Conservation (phyloP, 129 eudicot genomes). For the Pseudognaphalium luteoalbum region DNA sequence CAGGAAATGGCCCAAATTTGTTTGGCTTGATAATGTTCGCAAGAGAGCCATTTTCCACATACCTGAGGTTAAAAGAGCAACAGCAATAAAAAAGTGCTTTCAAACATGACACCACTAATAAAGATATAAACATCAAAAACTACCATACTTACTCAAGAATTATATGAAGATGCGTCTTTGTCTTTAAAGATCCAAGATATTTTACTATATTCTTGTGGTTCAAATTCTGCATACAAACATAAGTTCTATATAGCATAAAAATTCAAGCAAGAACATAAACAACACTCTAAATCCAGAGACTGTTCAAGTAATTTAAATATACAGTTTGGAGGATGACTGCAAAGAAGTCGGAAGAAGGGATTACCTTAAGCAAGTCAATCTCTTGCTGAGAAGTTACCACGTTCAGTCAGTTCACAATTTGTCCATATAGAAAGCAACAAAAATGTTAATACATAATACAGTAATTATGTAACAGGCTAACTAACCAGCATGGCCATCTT, state of each 20-base stretch:
- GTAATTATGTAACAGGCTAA: neutral
- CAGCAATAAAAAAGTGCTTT: slow-evolving; percentile 15
- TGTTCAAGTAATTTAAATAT: neutral
- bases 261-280: neutral
- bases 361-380: slow-evolving; percentile 95
- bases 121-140: neutral
- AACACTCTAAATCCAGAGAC: neutral
- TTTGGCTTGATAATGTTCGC: slow-evolving; percentile 94
- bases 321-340: neutral
- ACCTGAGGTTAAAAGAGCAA: slow-evolving; percentile 43
- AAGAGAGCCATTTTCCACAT: slow-evolving; percentile 98
- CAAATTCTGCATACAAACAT: slow-evolving; percentile 57
- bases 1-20: slow-evolving; percentile 98
- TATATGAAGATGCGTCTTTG: slow-evolving; percentile 89
- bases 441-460: slow-evolving; percentile 16
- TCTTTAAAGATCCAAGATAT: slow-evolving; percentile 94
- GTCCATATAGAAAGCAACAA: slow-evolving; percentile 38
- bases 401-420: slow-evolving; percentile 25
- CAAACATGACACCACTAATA: slow-evolving; percentile 6
- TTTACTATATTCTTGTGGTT: slow-evolving; percentile 97
- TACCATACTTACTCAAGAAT: slow-evolving; percentile 86
- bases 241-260: neutral
- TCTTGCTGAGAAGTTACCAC: slow-evolving; percentile 71
- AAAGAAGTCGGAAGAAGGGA: slow-evolving; percentile 1
- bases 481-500: slow-evolving; percentile 1